Evolutionary conservation across 768 basidiomycete species (phyloP).

Genomic region (Calocybe indica): DNA sequence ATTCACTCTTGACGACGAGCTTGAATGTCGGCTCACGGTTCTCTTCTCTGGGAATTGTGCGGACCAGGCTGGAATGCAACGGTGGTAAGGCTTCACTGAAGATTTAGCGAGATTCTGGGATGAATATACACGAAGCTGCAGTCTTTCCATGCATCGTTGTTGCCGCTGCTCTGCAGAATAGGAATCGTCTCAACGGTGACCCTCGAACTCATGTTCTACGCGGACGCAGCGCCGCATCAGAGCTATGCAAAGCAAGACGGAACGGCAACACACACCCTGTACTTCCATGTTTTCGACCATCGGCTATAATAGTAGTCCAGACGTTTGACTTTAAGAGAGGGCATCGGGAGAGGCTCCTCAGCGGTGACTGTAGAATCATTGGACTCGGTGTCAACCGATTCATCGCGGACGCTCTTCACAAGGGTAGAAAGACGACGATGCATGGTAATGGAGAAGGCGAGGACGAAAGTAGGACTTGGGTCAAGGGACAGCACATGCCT

Average conservation of each 20-base stretch:
- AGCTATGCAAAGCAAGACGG: background rate
- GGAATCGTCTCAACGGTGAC: slow-evolving; percentile 43
- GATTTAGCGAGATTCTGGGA: background rate
- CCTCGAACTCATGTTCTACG: slow-evolving; percentile 47
- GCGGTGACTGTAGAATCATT: slow-evolving; percentile 25
- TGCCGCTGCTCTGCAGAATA: slow-evolving; percentile 24
- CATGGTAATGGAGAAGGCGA: no score
- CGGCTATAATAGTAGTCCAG: slow-evolving; percentile 55
- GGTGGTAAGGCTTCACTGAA: background rate
- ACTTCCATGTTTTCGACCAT: slow-evolving; percentile 55
- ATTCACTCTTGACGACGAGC: slow-evolving; percentile 52
- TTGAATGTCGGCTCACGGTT: slow-evolving; percentile 39
- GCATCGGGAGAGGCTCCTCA: slow-evolving; percentile 31
- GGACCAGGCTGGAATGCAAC: slow-evolving; percentile 36
- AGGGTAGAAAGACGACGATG: background rate
- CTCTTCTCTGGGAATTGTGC: slow-evolving; percentile 37
- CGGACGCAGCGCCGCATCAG: background rate
- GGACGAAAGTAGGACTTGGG: no score
- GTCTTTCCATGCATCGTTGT: slow-evolving; percentile 52
- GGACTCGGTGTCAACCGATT: slow-evolving; percentile 23
- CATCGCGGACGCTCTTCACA: background rate
- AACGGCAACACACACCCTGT: slow-evolving; percentile 29
- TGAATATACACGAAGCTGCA: slow-evolving; percentile 44
- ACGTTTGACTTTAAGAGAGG: slow-evolving; percentile 52
- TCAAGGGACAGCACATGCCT: no score